A percentile compares a stretch with the other conserved stretches of the same genome.
Evolutionary conservation across 2,329 filamentous ascomycete species (phyloP).

Genomic region (Aspergillus cejpii): DNA sequence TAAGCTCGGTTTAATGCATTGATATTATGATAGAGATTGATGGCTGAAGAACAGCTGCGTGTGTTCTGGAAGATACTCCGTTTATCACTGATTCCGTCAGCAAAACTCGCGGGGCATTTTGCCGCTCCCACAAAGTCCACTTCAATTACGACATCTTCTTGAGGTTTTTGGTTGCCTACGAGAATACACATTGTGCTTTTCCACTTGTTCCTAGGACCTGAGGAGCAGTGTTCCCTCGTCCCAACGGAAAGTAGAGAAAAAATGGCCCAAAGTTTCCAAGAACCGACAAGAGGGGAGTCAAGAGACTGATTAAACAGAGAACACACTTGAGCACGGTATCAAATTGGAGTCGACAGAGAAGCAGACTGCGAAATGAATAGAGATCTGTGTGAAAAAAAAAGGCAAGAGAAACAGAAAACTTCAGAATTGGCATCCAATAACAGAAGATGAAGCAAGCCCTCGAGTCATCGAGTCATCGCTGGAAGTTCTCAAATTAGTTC

Average conservation of each 20-base stretch:
- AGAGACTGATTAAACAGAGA: background rate
- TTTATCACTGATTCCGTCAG: background rate
- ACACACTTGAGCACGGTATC: background rate
- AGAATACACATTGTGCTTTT: background rate
- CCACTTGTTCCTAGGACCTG: too few relatives aligned
- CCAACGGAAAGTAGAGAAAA: background rate
- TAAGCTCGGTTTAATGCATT: constrained; percentile 1
- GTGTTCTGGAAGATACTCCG: constrained; percentile 26
- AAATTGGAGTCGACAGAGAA: too few relatives aligned
- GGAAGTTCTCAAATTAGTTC: background rate
- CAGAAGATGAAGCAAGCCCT: background rate
- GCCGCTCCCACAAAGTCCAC: background rate
- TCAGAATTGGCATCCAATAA: background rate
- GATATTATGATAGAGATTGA: background rate
- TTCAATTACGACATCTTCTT: background rate
- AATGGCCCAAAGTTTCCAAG: background rate
- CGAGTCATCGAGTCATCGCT: background rate
- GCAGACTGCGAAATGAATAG: too few relatives aligned
- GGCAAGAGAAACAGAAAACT: constrained; percentile 2
- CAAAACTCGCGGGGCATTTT: background rate
- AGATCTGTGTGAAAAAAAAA: constrained; percentile 1
- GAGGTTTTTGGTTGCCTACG: background rate
- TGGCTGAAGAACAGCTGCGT: constrained; percentile 9
- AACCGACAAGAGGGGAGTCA: background rate
- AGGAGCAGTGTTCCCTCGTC: too few relatives aligned